Conservation (phyloP, 1,284 basidiomycete species). For the Athelia sp. region DNA sequence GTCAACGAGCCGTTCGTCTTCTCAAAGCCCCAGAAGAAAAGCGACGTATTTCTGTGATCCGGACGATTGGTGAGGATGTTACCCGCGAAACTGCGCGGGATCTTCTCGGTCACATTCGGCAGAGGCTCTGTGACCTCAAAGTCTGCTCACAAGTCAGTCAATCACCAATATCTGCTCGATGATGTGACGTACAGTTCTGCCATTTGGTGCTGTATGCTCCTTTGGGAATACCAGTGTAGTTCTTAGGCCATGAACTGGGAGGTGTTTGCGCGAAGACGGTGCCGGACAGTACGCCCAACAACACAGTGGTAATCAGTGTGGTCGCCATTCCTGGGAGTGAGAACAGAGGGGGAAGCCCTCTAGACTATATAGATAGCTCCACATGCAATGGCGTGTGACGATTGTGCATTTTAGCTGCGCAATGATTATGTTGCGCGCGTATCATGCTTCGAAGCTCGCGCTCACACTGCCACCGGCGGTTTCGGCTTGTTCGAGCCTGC, state of each 20-base stretch:
- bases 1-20: slow-evolving; percentile 57
- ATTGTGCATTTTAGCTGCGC: too few species aligned
- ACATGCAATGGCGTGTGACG: too few species aligned
- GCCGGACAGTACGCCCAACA: too few species aligned
- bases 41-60: slow-evolving; percentile 64
- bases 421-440: too few species aligned
- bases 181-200: slow-evolving; percentile 49
- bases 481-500: too few species aligned
- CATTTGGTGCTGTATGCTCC: slow-evolving; percentile 52
- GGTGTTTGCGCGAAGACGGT: background rate
- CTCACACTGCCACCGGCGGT: too few species aligned
- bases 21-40: slow-evolving; percentile 73
- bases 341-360: too few species aligned
- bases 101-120: slow-evolving; percentile 58
- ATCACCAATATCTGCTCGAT: background rate
- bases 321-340: too few species aligned
- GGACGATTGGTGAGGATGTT: slow-evolving; percentile 60
- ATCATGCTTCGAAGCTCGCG: too few species aligned
- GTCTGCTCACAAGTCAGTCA: slow-evolving; percentile 27
- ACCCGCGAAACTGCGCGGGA: slow-evolving; percentile 58
- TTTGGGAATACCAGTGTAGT: slow-evolving; percentile 46
- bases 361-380: too few species aligned
- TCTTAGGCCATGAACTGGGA: background rate
- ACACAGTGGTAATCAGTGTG: too few species aligned
- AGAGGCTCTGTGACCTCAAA: slow-evolving; percentile 51